Evolutionary conservation across 1,284 basidiomycete genomes (phyloP).

Genomic region (Malassezia sympodialis): DNA sequence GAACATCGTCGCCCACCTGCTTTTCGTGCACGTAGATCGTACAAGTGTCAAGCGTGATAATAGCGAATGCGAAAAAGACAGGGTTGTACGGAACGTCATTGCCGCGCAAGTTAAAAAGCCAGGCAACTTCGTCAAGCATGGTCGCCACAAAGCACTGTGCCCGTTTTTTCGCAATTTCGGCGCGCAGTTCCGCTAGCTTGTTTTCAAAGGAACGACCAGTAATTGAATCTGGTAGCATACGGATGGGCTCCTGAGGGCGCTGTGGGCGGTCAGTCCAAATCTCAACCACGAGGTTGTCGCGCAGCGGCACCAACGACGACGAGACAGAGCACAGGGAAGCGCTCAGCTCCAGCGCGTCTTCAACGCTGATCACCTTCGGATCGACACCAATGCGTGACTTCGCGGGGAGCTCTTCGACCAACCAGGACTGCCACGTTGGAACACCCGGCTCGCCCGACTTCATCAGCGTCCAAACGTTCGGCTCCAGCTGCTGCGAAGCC

Average conservation of each 20-base stretch:
- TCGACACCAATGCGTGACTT: conserved; percentile 38
- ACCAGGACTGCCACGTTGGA: conserved; percentile 63
- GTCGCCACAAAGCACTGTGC: conserved; percentile 39
- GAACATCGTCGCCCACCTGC: conserved; percentile 58
- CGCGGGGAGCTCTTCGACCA: conserved; percentile 25
- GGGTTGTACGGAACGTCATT: conserved; percentile 82
- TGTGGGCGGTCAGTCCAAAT: conserved; percentile 69
- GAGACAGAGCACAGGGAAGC: conserved; percentile 21
- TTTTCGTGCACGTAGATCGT: conserved; percentile 63
- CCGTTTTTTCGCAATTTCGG: conserved; percentile 29
- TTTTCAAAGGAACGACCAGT: conserved; percentile 51
- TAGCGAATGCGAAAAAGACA: conserved; percentile 87
- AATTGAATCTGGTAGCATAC: conserved; percentile 63
- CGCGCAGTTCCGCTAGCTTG: conserved; percentile 37
- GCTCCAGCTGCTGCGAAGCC: conserved; percentile 75
- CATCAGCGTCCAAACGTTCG: conserved; percentile 78
- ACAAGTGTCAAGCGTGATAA: conserved; percentile 60
- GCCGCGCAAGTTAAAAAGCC: conserved; percentile 89
- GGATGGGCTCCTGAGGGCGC: conserved; percentile 62
- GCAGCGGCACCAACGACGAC: conserved; percentile 44
- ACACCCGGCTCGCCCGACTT: conserved; percentile 67
- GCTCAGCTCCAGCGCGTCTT: conserved; percentile 41
- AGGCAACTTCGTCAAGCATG: conserved; percentile 46
- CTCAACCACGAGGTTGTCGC: conserved; percentile 68
- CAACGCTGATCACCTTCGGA: conserved; percentile 34